Percentiles rank a stretch among this genome's conserved stretches.
These are phyloP conservation scores for Antitrichia curtipendula DNA, from an alignment of 225 moss, liverwort and hornwort genomes.

Conservation along the genomic window DNA sequence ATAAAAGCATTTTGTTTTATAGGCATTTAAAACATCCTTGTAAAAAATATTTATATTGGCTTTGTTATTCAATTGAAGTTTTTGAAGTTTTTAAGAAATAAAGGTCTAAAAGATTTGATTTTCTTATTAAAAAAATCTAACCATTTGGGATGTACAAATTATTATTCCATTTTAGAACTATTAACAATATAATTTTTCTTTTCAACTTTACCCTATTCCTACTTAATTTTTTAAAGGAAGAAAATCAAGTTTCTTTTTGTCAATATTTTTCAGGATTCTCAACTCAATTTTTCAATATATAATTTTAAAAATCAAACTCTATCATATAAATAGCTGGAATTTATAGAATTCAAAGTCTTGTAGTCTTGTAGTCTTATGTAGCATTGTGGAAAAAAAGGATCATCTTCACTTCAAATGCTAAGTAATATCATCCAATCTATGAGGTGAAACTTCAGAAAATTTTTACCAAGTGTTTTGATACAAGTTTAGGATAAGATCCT, in stretches of 20 bases:
- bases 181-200: not conserved
- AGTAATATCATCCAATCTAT: not conserved
- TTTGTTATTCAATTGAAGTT: not conserved
- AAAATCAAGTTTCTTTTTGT: not conserved
- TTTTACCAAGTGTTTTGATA: rapidly evolving
- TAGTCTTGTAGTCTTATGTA: not conserved
- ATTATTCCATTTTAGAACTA: not conserved
- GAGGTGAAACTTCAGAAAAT: not conserved
- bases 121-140: not conserved
- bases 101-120: too few species aligned
- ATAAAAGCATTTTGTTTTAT: not conserved
- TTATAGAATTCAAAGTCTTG: not conserved
- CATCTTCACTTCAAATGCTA: not conserved
- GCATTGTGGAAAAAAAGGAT: not conserved
- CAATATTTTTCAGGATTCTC: not conserved
- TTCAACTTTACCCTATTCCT: not conserved
- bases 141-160: not conserved
- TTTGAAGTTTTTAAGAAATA: not conserved
- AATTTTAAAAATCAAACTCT: not conserved
- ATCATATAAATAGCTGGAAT: not conserved
- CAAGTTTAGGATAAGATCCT: not conserved
- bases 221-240: not conserved
- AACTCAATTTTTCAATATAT: not conserved
- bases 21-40: not conserved
- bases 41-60: not conserved